These are phyloP conservation scores for Candida anglica DNA, from an alignment of 805 yeast genomes.

Conservation along the genomic window DNA sequence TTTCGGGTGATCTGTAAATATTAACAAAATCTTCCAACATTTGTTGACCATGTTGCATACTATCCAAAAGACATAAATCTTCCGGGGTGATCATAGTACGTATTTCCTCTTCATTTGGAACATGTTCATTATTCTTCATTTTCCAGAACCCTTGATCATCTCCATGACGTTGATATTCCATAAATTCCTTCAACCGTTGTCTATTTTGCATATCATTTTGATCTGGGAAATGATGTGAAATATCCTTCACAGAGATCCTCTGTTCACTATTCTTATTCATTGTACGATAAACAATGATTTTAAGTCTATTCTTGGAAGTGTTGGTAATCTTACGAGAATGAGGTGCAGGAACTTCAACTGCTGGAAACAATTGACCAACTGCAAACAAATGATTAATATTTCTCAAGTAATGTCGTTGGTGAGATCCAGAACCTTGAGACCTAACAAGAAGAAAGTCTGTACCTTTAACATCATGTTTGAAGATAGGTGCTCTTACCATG, in stretches of 20 bases:
- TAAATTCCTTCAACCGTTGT: conserved; percentile 91
- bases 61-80: conserved; percentile 79
- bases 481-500: conserved; percentile 88
- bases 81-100: conserved; percentile 88
- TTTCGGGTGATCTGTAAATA: conserved; percentile 36
- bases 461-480: conserved; percentile 70
- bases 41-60: conserved; percentile 94
- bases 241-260: conserved; percentile 79
- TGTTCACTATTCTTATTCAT: conserved; percentile 71
- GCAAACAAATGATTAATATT: conserved; percentile 70
- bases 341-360: conserved; percentile 94
- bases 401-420: conserved; percentile 66
- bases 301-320: conserved; percentile 82
- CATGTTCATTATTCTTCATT: conserved; percentile 52
- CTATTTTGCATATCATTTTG: conserved; percentile 97
- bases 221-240: conserved; percentile 90
- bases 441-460: conserved; percentile 83
- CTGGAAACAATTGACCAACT: conserved; percentile 92
- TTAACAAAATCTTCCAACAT: conserved; percentile 75
- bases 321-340: conserved; percentile 95
- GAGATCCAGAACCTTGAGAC: conserved; percentile 76
- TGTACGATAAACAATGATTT: conserved; percentile 89
- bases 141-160: conserved; percentile 96
- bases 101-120: conserved; percentile 74
- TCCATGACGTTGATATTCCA: conserved; percentile 95